Evolutionary conservation across 305 asterid species (phyloP).

Genomic region (Fraxinus paxiana): DNA sequence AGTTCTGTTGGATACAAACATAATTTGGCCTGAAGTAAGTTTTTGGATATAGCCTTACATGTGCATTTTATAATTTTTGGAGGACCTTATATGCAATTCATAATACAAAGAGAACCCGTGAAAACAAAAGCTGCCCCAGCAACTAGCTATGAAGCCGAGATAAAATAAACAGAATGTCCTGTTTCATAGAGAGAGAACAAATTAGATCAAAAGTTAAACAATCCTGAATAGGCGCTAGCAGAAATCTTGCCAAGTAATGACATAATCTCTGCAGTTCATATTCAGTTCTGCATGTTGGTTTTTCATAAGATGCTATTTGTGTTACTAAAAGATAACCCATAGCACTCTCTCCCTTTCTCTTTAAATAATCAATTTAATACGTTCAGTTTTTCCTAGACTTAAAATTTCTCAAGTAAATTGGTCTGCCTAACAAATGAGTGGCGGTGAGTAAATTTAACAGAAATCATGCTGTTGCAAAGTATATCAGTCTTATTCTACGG

Average conservation of each 20-base stretch:
- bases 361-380: background rate
- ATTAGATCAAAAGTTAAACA: background rate
- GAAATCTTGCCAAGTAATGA: conserved; percentile 16
- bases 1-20: background rate
- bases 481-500: conserved; percentile 3
- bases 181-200: conserved; percentile 1
- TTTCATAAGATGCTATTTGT: conserved; percentile 14
- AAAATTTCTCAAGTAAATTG: background rate
- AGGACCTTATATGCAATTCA: conserved; percentile 15
- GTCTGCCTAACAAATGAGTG: conserved; percentile 10
- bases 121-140: background rate
- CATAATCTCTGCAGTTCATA: conserved; percentile 12
- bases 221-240: conserved; percentile 18
- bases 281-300: conserved; percentile 11
- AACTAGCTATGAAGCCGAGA: background rate
- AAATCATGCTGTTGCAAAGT: conserved; percentile 1
- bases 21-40: background rate
- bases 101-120: background rate
- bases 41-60: background rate
- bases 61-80: conserved; percentile 2
- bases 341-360: conserved; percentile 12
- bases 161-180: background rate
- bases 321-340: conserved; percentile 1
- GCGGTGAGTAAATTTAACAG: conserved; percentile 21
- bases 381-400: background rate